These are phyloP conservation scores for Diaporthe nobilis DNA, from an alignment of 2,329 filamentous ascomycete species.

Conservation along the genomic window DNA sequence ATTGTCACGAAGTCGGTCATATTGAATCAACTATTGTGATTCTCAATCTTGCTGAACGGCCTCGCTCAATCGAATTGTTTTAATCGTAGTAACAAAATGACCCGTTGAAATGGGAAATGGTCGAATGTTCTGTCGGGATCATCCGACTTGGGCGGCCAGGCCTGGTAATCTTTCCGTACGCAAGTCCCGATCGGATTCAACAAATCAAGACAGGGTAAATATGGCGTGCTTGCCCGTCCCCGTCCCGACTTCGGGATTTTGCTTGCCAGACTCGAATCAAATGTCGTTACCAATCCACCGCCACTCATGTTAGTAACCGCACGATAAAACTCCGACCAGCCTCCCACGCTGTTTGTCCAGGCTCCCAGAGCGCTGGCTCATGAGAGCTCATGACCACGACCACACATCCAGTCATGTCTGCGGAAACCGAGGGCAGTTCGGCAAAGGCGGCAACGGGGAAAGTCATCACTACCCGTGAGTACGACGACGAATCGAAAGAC, in stretches of 20 bases:
- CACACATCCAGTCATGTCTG: background rate
- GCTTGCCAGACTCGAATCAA: background rate
- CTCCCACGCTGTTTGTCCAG: background rate
- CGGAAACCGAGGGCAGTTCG: background rate
- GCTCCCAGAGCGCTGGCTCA: background rate
- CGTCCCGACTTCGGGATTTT: background rate
- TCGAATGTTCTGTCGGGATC: background rate
- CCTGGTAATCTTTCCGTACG: background rate
- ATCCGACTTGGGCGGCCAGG: background rate
- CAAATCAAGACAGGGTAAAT: background rate
- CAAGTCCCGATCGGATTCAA: background rate
- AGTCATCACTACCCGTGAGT: background rate
- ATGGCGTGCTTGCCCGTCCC: slow-evolving; percentile 5
- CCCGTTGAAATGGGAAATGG: background rate
- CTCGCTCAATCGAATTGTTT: background rate
- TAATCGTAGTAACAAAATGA: background rate
- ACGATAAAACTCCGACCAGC: background rate
- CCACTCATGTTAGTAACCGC: background rate
- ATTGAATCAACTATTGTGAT: background rate
- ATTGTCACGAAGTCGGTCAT: slow-evolving; percentile 48
- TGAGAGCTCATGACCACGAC: background rate
- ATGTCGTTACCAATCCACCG: background rate
- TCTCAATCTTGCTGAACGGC: background rate
- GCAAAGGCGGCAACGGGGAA: background rate
- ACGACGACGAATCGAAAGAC: background rate